These are phyloP conservation scores for Edaphochlamys debaryana DNA, from an alignment of 139 green algal genomes.

Conservation along the genomic window DNA sequence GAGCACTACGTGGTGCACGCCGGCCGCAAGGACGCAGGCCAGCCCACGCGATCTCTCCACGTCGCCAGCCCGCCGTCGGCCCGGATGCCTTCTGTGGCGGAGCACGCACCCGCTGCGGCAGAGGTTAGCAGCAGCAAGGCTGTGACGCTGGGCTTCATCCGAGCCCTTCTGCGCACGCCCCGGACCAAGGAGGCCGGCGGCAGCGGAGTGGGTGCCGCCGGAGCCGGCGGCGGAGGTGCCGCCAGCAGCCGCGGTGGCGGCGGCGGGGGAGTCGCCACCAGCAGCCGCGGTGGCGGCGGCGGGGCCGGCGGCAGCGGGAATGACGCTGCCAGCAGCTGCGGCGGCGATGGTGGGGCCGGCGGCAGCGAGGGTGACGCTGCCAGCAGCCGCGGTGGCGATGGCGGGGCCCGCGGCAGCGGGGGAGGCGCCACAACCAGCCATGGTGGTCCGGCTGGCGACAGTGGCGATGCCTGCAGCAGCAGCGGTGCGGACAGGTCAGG, in stretches of 20 bases:
- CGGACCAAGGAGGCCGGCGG: not conserved
- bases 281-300: too few species aligned
- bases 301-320: too few species aligned
- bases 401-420: not conserved
- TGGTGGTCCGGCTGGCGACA: too few species aligned
- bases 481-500: too few species aligned
- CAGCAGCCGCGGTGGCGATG: too few species aligned
- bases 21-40: slow-evolving; percentile 1
- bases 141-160: slow-evolving; percentile 5
- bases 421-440: not conserved
- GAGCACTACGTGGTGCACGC: slow-evolving; percentile 1
- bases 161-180: not conserved
- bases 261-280: too few species aligned
- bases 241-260: too few species aligned
- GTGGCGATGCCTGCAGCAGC: not conserved
- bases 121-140: not conserved
- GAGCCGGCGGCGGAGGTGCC: not conserved
- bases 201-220: not conserved
- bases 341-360: too few species aligned
- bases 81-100: not conserved
- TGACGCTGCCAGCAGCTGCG: too few species aligned
- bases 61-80: not conserved
- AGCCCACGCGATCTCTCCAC: not conserved
- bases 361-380: too few species aligned
- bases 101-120: slow-evolving; percentile 3